phyloP scores from a whole-genome alignment of 129 eudicot genomes.

The Logfia minima region DNA sequence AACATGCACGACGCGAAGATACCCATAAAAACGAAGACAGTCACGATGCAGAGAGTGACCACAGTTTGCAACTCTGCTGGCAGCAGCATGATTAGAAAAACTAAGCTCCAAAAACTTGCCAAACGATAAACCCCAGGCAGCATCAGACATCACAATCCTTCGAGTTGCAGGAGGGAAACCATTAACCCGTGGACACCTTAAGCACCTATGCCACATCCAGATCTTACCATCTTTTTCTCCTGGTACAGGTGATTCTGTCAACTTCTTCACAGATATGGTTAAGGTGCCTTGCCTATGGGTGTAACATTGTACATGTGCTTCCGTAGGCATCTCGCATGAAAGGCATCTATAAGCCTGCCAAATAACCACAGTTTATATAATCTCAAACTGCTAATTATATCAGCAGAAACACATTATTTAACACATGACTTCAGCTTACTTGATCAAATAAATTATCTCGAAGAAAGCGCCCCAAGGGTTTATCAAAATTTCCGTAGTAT shows the following conservation, averaged over 20 bases:
- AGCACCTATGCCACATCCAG: conserved; percentile 99
- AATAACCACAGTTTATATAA: conserved; percentile 25
- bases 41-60: conserved; percentile 98
- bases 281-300: conserved; percentile 96
- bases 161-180: conserved; percentile 95
- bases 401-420: neutral
- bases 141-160: conserved; percentile 96
- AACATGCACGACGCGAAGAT: conserved; percentile 11
- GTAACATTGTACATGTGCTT: conserved; percentile 97
- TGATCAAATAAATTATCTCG: conserved; percentile 92
- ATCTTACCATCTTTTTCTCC: conserved; percentile 94
- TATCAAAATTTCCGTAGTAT: conserved; percentile 89
- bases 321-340: conserved; percentile 91
- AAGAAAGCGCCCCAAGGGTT: conserved; percentile 94
- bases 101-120: conserved; percentile 99
- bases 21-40: conserved; percentile 99
- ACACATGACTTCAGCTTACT: conserved; percentile 37
- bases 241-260: conserved; percentile 68
- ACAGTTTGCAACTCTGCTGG: conserved; percentile 96
- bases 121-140: conserved; percentile 99
- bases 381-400: conserved; percentile 14
- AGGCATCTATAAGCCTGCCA: conserved; percentile 77
- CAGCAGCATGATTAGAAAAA: conserved; percentile 99
- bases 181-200: conserved; percentile 75
- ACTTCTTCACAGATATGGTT: conserved; percentile 93